Base-by-base conservation (phyloP, 2,329 filamentous ascomycete species). In the Pseudocercospora crystallina region DNA sequence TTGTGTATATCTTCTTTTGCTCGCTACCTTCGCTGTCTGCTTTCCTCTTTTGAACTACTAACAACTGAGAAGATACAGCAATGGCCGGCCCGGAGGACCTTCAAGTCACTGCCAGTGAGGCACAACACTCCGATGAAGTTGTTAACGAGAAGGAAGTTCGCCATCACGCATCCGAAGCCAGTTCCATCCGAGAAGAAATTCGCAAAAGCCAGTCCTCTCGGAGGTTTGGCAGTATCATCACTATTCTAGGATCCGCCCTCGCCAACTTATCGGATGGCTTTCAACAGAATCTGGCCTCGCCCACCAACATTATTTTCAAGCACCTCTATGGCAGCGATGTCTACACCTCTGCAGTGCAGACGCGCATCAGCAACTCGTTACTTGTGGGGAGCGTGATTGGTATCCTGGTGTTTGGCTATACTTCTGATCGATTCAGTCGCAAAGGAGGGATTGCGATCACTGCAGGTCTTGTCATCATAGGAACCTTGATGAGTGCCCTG, bases 241-340 rank as follows among this genome's bases (percentile, higher is more conserved):
- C 58, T 0, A 60, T 63, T 30, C 35, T 61, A 32, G 51, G 59
- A 45, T 55, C 51, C 35, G 65, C 65, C 15, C 56, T 62, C 5
- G 66, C 66, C 32, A 68, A 68, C 20, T 60, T 69, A 39, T 67
- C 65, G 2, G 66, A 69, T 50, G 66, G 66, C 17, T 68, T 65
- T 37, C 65, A 69, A 36, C 64, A 69, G 43, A 63, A 56, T 35
- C 47, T 68, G 38, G 66, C 67, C 4, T 66, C 65, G 0, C 61
- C 59, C 5, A 69, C 66, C 14, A 70, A 70, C 35, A 60, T 69
- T 11, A 58, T 69, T 32, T 67, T 69, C 51, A 61, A 61, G 12
- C 66, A 68, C 47, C 49, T 65, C 8, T 56, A 66, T 10, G 61
- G 60, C 10, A 56, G 43, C 15, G 57, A 57, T 41, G 42, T 54